Conservation (phyloP, 805 yeast species). For the Metschnikowia picachoensis region DNA sequence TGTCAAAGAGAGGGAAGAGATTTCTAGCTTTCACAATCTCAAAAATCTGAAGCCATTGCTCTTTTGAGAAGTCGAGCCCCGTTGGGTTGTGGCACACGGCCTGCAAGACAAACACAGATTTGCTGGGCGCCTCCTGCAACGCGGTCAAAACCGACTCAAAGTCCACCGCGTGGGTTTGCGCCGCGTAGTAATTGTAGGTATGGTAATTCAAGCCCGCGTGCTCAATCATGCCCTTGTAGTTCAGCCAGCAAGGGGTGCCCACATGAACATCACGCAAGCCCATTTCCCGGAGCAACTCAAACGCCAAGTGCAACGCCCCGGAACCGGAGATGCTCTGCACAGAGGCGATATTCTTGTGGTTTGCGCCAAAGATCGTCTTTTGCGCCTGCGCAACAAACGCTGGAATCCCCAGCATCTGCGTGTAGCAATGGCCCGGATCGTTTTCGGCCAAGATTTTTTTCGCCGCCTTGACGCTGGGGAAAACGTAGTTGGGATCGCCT, state of each 20-base stretch:
- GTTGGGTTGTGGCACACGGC: constrained; percentile 46
- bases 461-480: constrained; percentile 37
- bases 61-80: constrained; percentile 35
- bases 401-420: constrained; percentile 39
- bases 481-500: constrained; percentile 30
- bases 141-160: constrained; percentile 24
- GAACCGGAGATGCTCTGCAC: constrained; percentile 42
- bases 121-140: constrained; percentile 27
- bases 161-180: constrained; percentile 26
- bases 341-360: constrained; percentile 28
- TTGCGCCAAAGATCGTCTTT: constrained; percentile 33
- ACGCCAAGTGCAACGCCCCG: constrained; percentile 40
- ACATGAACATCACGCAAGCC: constrained; percentile 26
- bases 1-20: constrained; percentile 34
- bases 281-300: constrained; percentile 20
- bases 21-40: constrained; percentile 22
- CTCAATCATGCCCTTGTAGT: constrained; percentile 35
- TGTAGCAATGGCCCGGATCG: constrained; percentile 45
- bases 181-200: constrained; percentile 31
- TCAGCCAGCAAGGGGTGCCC: constrained; percentile 40
- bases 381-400: constrained; percentile 34
- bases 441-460: constrained; percentile 27
- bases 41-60: constrained; percentile 35
- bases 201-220: constrained; percentile 26
- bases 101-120: constrained; percentile 36